Conservation (phyloP, 805 yeast genomes). For the Debaryomyces tyrocola region DNA sequence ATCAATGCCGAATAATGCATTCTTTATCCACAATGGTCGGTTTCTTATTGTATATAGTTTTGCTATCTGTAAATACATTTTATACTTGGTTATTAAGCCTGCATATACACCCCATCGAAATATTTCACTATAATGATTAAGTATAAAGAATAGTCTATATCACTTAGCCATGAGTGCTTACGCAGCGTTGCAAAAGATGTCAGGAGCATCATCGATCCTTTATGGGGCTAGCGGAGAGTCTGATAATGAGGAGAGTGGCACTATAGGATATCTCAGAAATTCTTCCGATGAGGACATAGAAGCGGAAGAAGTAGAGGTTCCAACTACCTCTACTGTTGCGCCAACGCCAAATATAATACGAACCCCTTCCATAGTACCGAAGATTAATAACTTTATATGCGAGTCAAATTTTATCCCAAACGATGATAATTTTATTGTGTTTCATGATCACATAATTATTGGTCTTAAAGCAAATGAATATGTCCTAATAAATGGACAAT, state of each 20-base stretch:
- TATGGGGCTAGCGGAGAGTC: slow-evolving; percentile 13
- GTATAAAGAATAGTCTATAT: neutral
- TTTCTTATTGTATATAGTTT: neutral
- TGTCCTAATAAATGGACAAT: slow-evolving; percentile 50
- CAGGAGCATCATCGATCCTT: slow-evolving; percentile 9
- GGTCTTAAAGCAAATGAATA: slow-evolving; percentile 46
- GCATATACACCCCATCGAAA: neutral
- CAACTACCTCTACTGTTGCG: neutral
- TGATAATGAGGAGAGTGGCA: slow-evolving; percentile 15
- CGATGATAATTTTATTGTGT: slow-evolving; percentile 37
- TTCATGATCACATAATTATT: slow-evolving; percentile 30
- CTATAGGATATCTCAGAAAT: slow-evolving; percentile 24
- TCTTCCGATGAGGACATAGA: slow-evolving; percentile 22
- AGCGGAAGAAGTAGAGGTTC: slow-evolving; percentile 2
- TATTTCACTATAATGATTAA: neutral
- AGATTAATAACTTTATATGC: neutral
- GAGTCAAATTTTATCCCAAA: slow-evolving; percentile 39
- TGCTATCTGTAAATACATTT: neutral
- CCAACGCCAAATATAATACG: slow-evolving; percentile 1
- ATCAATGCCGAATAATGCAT: neutral
- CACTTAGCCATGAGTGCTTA: slow-evolving; percentile 29
- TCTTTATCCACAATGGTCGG: neutral
- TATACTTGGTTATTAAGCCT: neutral
- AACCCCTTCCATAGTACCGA: neutral
- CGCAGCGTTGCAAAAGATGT: slow-evolving; percentile 26